These are phyloP conservation scores for Mycosarcoma maydis DNA, from an alignment of 1,284 basidiomycete genomes.

Conservation along the genomic window DNA sequence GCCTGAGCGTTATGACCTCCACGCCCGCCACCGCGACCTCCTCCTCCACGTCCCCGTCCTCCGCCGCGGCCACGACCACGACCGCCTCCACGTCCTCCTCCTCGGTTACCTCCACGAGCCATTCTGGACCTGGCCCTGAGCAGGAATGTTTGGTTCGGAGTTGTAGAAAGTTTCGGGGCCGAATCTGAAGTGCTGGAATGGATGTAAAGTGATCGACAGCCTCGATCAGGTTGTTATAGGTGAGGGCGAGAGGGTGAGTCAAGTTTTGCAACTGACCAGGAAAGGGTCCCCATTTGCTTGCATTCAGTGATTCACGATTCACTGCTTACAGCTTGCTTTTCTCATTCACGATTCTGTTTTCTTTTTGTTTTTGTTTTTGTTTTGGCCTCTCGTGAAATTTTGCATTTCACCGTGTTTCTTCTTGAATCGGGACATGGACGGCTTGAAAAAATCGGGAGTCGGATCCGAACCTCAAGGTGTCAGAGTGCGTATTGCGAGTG, in stretches of 20 bases:
- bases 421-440: not conserved
- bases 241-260: conserved; percentile 8
- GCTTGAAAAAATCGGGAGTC: conserved; percentile 1
- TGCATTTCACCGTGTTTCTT: conserved; percentile 4
- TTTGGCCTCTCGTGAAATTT: conserved; percentile 1
- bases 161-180: not conserved
- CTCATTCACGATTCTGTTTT: too few species aligned
- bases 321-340: too few species aligned
- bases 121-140: conserved; percentile 4
- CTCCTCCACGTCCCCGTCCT: conserved; percentile 30
- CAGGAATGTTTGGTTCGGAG: not conserved
- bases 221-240: conserved; percentile 20
- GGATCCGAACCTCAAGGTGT: conserved; percentile 3
- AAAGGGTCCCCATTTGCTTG: not conserved
- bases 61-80: conserved; percentile 41
- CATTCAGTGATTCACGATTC: not conserved
- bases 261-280: too few species aligned
- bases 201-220: conserved; percentile 6
- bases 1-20: conserved; percentile 19
- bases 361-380: not conserved
- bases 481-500: too few species aligned
- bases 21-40: conserved; percentile 34
- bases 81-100: conserved; percentile 31
- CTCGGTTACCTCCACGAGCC: conserved; percentile 43
- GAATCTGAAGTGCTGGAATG: not conserved